These are phyloP conservation scores for Leccinum griseonigrum DNA, from an alignment of 1,284 basidiomycete genomes.

Conservation along the genomic window DNA sequence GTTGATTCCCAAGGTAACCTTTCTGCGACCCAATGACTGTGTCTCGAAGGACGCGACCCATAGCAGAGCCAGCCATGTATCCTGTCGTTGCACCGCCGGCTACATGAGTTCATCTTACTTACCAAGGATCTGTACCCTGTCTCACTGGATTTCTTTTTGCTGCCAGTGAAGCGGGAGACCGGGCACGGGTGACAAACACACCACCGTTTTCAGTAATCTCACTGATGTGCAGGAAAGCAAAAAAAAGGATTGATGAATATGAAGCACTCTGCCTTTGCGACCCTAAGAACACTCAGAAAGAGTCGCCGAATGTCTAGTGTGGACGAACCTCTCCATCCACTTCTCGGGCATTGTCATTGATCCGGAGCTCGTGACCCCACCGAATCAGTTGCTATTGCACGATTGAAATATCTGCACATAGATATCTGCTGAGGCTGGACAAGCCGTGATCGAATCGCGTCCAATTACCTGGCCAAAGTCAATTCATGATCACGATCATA, in stretches of 20 bases:
- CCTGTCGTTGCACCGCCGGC: constrained; percentile 56
- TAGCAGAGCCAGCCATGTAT: constrained; percentile 80
- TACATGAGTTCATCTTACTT: constrained; percentile 90
- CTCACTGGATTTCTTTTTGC: constrained; percentile 76
- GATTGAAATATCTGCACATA: constrained; percentile 81
- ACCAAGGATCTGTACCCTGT: constrained; percentile 67
- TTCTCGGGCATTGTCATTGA: constrained; percentile 94
- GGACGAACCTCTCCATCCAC: constrained; percentile 77
- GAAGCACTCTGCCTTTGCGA: constrained; percentile 89
- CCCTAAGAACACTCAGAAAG: constrained; percentile 40
- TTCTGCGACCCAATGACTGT: constrained; percentile 89
- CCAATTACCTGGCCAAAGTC: constrained; percentile 56
- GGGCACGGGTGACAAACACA: constrained; percentile 87
- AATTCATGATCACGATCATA: constrained; percentile 2
- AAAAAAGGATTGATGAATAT: constrained; percentile 91
- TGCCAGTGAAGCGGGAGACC: constrained; percentile 78
- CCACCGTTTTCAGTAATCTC: constrained; percentile 91
- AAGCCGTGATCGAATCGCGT: constrained; percentile 61
- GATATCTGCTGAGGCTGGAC: constrained; percentile 95
- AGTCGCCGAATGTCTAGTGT: not conserved
- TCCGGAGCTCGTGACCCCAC: constrained; percentile 79
- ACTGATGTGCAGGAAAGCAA: constrained; percentile 92
- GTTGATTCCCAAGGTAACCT: constrained; percentile 88
- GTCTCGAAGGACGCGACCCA: constrained; percentile 75
- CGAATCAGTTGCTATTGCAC: constrained; percentile 87